These are phyloP conservation scores for Penicillium diatomitis DNA, from an alignment of 495 filamentous ascomycete genomes.

Conservation along the genomic window DNA sequence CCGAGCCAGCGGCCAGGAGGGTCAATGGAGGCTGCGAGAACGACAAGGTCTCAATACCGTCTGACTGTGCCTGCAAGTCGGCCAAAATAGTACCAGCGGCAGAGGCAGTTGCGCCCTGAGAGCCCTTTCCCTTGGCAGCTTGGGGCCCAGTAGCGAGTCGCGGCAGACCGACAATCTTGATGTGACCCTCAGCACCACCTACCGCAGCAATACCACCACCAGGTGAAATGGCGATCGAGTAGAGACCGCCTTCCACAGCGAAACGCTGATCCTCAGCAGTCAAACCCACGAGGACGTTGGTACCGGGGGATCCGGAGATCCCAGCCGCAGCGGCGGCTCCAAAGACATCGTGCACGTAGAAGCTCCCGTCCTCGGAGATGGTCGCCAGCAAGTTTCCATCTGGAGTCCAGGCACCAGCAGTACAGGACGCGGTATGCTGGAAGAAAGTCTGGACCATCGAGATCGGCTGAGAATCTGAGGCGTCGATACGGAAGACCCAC, in stretches of 20 bases:
- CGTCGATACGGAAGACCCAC: constrained; percentile 85
- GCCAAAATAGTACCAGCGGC: constrained; percentile 76
- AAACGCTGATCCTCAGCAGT: constrained; percentile 81
- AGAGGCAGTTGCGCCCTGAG: constrained; percentile 37
- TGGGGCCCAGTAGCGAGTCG: constrained; percentile 41
- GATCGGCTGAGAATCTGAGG: constrained; percentile 51
- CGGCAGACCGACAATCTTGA: constrained; percentile 78
- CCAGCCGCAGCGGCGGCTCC: constrained; percentile 71
- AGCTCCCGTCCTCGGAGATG: constrained; percentile 76
- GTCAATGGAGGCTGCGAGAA: constrained; percentile 69
- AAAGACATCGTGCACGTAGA: constrained; percentile 92
- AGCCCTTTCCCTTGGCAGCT: constrained; percentile 27
- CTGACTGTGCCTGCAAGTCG: constrained; percentile 57
- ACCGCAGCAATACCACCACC: constrained; percentile 68
- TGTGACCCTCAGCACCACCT: constrained; percentile 76
- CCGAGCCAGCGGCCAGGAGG: constrained; percentile 77
- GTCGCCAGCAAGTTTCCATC: constrained; percentile 86
- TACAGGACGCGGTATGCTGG: constrained; percentile 77
- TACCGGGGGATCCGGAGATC: constrained; percentile 55
- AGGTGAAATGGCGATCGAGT: constrained; percentile 73
- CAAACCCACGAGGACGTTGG: constrained; percentile 68
- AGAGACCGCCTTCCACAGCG: constrained; percentile 82
- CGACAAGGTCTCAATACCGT: constrained; percentile 75
- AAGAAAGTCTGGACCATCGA: constrained; percentile 85
- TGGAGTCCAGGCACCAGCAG: constrained; percentile 83